Base-by-base conservation (phyloP, 768 basidiomycete species). In the Phylloporus sp. region DNA sequence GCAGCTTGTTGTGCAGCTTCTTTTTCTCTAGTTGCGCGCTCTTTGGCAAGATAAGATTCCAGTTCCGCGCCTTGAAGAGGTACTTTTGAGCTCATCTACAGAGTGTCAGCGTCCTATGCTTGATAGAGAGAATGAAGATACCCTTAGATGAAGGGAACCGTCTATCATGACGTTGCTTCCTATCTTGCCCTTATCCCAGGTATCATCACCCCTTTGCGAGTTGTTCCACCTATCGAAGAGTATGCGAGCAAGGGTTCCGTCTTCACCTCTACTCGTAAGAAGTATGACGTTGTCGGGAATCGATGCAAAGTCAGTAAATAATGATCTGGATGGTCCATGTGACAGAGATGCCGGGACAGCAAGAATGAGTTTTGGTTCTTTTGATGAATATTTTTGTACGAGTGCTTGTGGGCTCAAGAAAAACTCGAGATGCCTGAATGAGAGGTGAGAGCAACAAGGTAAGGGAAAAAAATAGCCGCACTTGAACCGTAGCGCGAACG, bases 291-390 rank as follows among this genome's bases (percentile, higher is more conserved):
- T 95, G 54, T 86, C 86, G 0, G 87, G 82, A 5, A 86, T 79
- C 7, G 82, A 76, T 4, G 93, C 92, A 70, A 97, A 94, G 47
- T 91, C 82, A 15, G 83, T 79, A 66, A 99, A 97, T 4, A 98
- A 69, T 29, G 81, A 76, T 40, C 97, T 82, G 1, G 94, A 95
- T 9, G 91, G 86, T 2, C 95, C 95, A 61, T 97, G 89, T 0
- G 93, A 95, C 43, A 99, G 76, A 4, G 91, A 91, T 1, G 91
- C 86, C 2, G 97, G 97, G 24, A 95, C 88, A 0, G 94, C 92
- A 15, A 99, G 78, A 54, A 99, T 91, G 46, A 97, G 79, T 65
- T 98, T 98, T 0, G 97, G 93, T 51, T 90, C 83, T 57, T 87
- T 85, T 3, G 89, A 87, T 0, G 91, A 90, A 61, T 94, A 89